Conservation (phyloP, 768 basidiomycete genomes). For the Boletus bicolor region DNA sequence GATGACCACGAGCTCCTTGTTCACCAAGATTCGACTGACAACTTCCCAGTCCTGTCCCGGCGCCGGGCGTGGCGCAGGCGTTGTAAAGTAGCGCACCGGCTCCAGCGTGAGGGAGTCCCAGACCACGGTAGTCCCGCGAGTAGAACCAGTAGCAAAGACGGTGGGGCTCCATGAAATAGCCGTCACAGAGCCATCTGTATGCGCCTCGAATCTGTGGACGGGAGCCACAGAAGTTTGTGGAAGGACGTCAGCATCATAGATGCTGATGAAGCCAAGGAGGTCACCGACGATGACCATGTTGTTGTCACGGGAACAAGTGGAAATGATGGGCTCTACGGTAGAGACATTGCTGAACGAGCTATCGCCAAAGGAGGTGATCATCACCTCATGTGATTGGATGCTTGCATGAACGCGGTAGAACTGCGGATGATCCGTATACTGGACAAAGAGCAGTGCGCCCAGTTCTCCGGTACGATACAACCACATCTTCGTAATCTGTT, state of each 20-base stretch:
- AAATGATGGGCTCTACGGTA: slow-evolving; percentile 44
- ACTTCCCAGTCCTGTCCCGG: slow-evolving; percentile 37
- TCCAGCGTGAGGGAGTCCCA: slow-evolving; percentile 68
- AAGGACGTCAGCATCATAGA: slow-evolving; percentile 50
- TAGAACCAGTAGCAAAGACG: slow-evolving; percentile 66
- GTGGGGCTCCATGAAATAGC: slow-evolving; percentile 58
- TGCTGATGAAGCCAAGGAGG: slow-evolving; percentile 56
- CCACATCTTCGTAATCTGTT: slow-evolving; percentile 17
- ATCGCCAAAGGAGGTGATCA: slow-evolving; percentile 49
- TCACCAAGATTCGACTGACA: slow-evolving; percentile 58
- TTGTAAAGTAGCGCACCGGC: slow-evolving; percentile 51
- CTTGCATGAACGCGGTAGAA: slow-evolving; percentile 53
- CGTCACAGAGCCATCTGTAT: slow-evolving; percentile 61
- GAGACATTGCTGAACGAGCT: slow-evolving; percentile 50
- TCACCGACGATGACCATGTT: slow-evolving; percentile 66
- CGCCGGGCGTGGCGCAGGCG: slow-evolving; percentile 39
- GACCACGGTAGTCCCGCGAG: slow-evolving; percentile 52
- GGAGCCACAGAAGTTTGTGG: slow-evolving; percentile 30
- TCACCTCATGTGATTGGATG: slow-evolving; percentile 23
- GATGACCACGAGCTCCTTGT: slow-evolving; percentile 52
- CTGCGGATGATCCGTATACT: slow-evolving; percentile 45
- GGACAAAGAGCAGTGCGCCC: slow-evolving; percentile 40
- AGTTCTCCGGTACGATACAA: slow-evolving; percentile 8
- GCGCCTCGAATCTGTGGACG: slow-evolving; percentile 55
- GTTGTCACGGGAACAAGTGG: slow-evolving; percentile 34